Evolutionary conservation across 2,329 filamentous ascomycete genomes (phyloP), one percentile per base, ranked within the genome.

Genomic region (Rhynchosporium secalis): DNA sequence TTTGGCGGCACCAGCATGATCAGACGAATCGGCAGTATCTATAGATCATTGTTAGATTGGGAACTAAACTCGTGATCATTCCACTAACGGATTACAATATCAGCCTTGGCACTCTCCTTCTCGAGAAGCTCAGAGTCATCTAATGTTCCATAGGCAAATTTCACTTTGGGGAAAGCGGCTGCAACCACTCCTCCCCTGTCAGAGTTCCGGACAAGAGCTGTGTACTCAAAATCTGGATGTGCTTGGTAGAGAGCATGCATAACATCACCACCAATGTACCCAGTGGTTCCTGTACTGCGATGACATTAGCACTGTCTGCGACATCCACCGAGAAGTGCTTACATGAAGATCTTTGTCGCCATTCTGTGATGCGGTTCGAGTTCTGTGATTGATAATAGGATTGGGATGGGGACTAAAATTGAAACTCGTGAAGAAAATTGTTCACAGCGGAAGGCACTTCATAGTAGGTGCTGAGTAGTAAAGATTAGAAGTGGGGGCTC

Each of bases 81-180:
- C 41, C 5, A 55, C 68, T 56, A 66, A 73, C 66, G 70, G 13
- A 82, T 70, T 3, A 85, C 81, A 55, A 85, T 78, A 70, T 84
- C 79, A 3, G 81, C 80, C 56, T 76, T 75, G 0, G 74, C 71
- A 28, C 78, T 76, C 62, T 81, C 79, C 38, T 76, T 71, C 38
- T 79, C 74, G 1, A 84, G 65, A 3, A 82, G 59, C 0, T 76
- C 72, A 2, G 72, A 70, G 61, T 76, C 76, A 48, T 83, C 78
- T 3, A 82, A 75, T 54, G 77, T 76, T 31, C 83, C 83, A 61
- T 83, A 79, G 1, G 84, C 79, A n/a, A 84, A 75, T 13, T 75
- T 75, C 56, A 81, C 72, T 5, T 76, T 78, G 3, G 82, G 75
- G 62, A 79, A 85, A 10, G 75, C 72, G 13, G 75, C 71, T 3